Conservation (phyloP, 1,139 yeast genomes). For the Protomyces gravidus region DNA sequence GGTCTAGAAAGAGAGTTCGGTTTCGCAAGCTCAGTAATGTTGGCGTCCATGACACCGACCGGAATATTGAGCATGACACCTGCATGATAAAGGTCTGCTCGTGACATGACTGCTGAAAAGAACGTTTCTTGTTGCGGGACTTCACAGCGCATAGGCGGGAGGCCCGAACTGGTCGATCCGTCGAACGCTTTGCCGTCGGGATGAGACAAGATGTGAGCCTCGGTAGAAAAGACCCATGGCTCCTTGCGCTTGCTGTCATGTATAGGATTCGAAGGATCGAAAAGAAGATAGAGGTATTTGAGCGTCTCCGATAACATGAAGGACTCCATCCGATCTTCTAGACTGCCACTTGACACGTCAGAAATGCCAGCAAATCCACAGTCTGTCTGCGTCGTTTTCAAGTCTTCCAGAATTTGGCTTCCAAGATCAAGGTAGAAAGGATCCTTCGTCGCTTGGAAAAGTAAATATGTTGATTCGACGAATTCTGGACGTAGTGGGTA, state of each 20-base stretch:
- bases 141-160: not conserved
- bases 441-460: conserved; percentile 79
- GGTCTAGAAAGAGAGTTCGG: not conserved
- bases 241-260: conserved; percentile 47
- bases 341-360: conserved; percentile 58
- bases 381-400: conserved; percentile 47
- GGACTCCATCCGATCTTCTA: conserved; percentile 83
- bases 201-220: conserved; percentile 66
- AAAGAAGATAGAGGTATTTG: conserved; percentile 76
- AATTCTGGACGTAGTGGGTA: conserved; percentile 90
- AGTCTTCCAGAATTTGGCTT: conserved; percentile 54
- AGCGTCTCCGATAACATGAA: conserved; percentile 86
- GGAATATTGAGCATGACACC: not conserved
- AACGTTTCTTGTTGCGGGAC: not conserved
- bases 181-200: too few species aligned
- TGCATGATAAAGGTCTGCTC: conserved; percentile 3
- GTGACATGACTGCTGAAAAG: conserved; percentile 12
- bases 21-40: not conserved
- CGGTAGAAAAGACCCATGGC: conserved; percentile 78
- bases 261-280: conserved; percentile 60
- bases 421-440: conserved; percentile 80
- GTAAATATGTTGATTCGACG: conserved; percentile 77
- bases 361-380: conserved; percentile 50
- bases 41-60: not conserved
- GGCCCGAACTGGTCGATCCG: not conserved